Conservation (phyloP, 192 early-diverging fungal species). For the Mortierella antarctica region DNA sequence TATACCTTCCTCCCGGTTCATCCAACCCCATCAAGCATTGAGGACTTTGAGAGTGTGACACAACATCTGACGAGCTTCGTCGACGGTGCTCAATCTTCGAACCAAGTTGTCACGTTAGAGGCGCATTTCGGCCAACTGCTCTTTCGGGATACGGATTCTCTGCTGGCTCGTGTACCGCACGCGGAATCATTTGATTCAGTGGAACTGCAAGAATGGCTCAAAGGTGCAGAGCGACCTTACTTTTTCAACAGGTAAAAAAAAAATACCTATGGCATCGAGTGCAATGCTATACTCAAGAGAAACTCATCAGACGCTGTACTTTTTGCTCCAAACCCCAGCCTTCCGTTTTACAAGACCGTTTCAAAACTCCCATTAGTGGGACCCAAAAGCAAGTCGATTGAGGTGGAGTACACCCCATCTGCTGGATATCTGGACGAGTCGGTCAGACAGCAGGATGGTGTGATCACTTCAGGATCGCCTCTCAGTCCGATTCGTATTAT, state of each 20-base stretch:
- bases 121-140: conserved; percentile 36
- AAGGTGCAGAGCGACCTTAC: conserved; percentile 13
- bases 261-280: neutral
- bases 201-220: conserved; percentile 30
- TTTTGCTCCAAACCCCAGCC: neutral
- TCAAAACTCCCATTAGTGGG: conserved; percentile 17
- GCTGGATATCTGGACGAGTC: neutral
- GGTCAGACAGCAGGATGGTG: neutral
- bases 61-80: neutral
- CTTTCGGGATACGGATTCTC: conserved; percentile 8
- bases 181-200: conserved; percentile 14
- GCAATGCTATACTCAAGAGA: no score
- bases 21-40: conserved; percentile 15
- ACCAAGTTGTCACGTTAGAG: conserved; percentile 7
- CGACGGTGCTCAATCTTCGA: neutral
- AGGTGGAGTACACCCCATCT: conserved; percentile 33
- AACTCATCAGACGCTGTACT: neutral
- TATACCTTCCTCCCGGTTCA: conserved; percentile 11
- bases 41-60: conserved; percentile 5
- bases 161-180: conserved; percentile 13
- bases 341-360: conserved; percentile 41
- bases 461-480: neutral
- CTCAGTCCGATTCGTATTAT: conserved; percentile 7
- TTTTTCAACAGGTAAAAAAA: conserved; percentile 26
- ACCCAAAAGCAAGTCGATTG: conserved; percentile 27